Evolutionary conservation across 2,329 filamentous ascomycete species (phyloP), one percentile per base, ranked within the genome.

Genomic region (Coleophoma crateriformis): DNA sequence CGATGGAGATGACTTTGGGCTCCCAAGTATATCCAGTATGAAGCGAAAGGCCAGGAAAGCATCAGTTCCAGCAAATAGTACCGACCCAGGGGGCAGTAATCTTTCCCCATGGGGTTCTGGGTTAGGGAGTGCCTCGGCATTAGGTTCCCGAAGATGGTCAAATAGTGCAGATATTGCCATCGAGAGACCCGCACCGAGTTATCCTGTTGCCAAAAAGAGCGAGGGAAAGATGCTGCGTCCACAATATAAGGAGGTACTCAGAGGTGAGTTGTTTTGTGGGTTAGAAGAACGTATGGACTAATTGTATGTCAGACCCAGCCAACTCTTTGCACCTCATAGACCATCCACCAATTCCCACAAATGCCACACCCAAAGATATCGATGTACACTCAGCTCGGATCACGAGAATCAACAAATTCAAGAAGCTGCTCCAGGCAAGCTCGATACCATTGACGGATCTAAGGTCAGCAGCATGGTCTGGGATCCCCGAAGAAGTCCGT

Each of bases 401-500:
- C 60, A 87, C 88, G 7, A 85, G 94, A 54, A 99, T 99, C 66
- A 96, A 99, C 71, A 97, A 97, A 66, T 99, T 99, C 73, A 99
- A 99, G 69, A 87, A 87, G 61, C 88, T 99, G 47, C 76, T 99
- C 7, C 94, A 99, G 70, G 83, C 92, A 19, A 96, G 89, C 38
- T 90, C 88, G 1, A 94, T 99, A 60, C 85, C 90, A 2, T 71
- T 97, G 2, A 75, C 86, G 15, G 92, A 97, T 47, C 76, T 99
- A 20, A 82, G 94, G 54, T 78, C 90, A 50, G 76, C 90, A 33
- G 90, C 94, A 32, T 99, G 95, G 94, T 94, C 91, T 47, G 94
- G 94, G 12, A 81, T 97, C 34, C 95, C 94, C 0, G 86, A 90
- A 60, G 95, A 99, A 71, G 90, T 99, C 15, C 88, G 95, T 49